Base-by-base conservation (phyloP, 2,329 filamentous ascomycete species). In the Lasiodiplodia theobromae region DNA sequence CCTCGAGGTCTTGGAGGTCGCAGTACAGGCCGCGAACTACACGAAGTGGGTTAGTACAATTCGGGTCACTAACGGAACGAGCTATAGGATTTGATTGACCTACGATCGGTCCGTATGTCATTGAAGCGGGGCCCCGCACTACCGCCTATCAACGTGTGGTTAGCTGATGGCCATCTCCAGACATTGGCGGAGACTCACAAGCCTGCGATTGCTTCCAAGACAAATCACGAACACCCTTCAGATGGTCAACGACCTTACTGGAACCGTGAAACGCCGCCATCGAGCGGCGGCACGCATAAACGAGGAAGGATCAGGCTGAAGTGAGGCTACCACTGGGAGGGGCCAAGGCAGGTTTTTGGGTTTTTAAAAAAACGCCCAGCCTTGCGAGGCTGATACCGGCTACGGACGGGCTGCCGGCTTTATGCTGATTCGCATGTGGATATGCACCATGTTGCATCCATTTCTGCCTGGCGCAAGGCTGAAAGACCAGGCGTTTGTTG, bases 361-460 rank as follows among this genome's bases (percentile, higher is more conserved):
- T 34, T 44, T 54, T 28, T 28, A 7, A 28, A 28, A 31, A 66
- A 66, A 31, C 23, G 52, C 34, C 31, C 34, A 49, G 49, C 51
- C 63, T 66, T 66, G 52, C 49, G 54, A 66, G 51, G 63, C 63
- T 66, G 31, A 47, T 40, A 31, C 44, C 47, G 31, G 60, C 31
- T 64, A 52, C 28, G 52, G 60, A 28, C 60, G 60, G 1, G 11
- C 28, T n/a, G n/a, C 44, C 60, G 28, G 47, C 44, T 52, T 64
- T 52, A 38, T 64, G 47, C 60, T 64, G 60, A 64, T 52, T 38
- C 18, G 60, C n/a, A 21, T 63, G 60, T 6, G 38, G 56, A 44
- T 7, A 49, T 49, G 40, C 40, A 18, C 57, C n/a, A 49, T 63
- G 58, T n/a, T 37, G 23, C 34, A 40, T 44, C 28, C 49, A 28